Percentiles rank a stretch among this genome's conserved stretches.
These are phyloP conservation scores for Cadophora luteo-olivacea DNA, from an alignment of 2,329 filamentous ascomycete genomes.

Conservation along the genomic window DNA sequence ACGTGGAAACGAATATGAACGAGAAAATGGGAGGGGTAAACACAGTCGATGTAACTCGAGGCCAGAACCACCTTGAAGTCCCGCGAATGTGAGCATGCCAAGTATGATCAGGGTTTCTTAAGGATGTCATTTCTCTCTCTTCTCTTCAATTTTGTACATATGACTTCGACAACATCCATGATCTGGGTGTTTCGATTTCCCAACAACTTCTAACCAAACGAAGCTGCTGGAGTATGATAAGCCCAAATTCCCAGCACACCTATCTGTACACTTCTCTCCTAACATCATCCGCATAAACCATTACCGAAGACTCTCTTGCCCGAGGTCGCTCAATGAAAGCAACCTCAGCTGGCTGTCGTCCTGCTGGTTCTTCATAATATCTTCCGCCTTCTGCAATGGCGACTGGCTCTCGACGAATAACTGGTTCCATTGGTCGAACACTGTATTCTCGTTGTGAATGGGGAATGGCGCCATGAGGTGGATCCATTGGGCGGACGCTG, in stretches of 20 bases:
- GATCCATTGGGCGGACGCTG: conserved; percentile 39
- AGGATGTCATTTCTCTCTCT: neutral
- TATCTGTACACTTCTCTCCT: conserved; percentile 43
- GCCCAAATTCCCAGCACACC: neutral
- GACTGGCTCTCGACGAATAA: conserved; percentile 37
- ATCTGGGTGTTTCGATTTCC: neutral
- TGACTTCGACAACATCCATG: neutral
- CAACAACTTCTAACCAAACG: neutral
- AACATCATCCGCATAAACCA: conserved; percentile 42
- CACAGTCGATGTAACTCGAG: neutral
- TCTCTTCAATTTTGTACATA: neutral
- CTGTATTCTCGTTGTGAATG: conserved; percentile 42
- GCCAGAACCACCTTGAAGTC: neutral
- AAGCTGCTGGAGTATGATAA: neutral
- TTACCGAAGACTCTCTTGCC: conserved; percentile 41
- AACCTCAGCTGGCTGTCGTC: conserved; percentile 36
- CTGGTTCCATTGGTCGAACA: conserved; percentile 39
- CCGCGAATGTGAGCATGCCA: neutral
- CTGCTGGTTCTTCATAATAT: conserved; percentile 38
- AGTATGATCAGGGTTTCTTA: neutral
- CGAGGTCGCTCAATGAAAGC: conserved; percentile 41
- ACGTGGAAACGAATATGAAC: conserved; percentile 30
- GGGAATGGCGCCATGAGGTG: conserved; percentile 43
- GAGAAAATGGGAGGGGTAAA: conserved; percentile 5
- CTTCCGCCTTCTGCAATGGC: conserved; percentile 34